These are phyloP conservation scores for Oryza meridionalis DNA, from an alignment of 176 grass and related monocot species.

Conservation along the genomic window DNA sequence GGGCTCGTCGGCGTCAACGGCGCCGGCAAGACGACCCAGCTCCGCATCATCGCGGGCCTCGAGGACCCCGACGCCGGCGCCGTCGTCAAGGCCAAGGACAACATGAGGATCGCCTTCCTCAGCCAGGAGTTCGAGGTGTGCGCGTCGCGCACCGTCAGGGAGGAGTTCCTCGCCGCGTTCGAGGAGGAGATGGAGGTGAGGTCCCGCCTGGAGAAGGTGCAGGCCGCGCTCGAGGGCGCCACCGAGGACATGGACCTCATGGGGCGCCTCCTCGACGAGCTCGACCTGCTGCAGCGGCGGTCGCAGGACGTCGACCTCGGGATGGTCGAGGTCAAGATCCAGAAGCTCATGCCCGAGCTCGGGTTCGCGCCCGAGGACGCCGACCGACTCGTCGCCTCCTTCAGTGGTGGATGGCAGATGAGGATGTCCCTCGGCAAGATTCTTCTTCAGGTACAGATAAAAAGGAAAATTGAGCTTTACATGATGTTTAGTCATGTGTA, in stretches of 20 bases:
- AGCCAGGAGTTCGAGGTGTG: conserved; percentile 97
- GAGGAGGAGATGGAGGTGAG: conserved; percentile 88
- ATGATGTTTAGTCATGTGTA: too few relatives aligned
- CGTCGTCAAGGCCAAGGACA: conserved; percentile 80
- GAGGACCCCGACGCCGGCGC: conserved; percentile 80
- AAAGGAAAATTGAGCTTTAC: conserved; percentile 5
- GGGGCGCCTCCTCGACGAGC: conserved; percentile 81
- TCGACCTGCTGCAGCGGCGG: conserved; percentile 81
- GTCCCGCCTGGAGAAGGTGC: conserved; percentile 76
- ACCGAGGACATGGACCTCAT: conserved; percentile 84
- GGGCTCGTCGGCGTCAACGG: conserved; percentile 96
- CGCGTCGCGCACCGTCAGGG: conserved; percentile 61
- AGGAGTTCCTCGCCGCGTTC: conserved; percentile 84
- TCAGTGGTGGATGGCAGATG: conserved; percentile 95
- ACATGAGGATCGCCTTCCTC: conserved; percentile 86
- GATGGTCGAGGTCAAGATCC: conserved; percentile 84
- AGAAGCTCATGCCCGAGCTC: conserved; percentile 92
- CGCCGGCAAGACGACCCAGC: conserved; percentile 91
- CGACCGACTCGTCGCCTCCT: conserved; percentile 83
- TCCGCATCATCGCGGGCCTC: conserved; percentile 74
- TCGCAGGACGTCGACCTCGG: conserved; percentile 78
- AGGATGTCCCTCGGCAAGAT: conserved; percentile 98
- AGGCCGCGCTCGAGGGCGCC: conserved; percentile 66
- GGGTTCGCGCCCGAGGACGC: conserved; percentile 82
- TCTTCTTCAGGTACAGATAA: conserved; percentile 79